Evolutionary conservation across 2,329 filamentous ascomycete species (phyloP).

Genomic region (Thelonectria discophora): DNA sequence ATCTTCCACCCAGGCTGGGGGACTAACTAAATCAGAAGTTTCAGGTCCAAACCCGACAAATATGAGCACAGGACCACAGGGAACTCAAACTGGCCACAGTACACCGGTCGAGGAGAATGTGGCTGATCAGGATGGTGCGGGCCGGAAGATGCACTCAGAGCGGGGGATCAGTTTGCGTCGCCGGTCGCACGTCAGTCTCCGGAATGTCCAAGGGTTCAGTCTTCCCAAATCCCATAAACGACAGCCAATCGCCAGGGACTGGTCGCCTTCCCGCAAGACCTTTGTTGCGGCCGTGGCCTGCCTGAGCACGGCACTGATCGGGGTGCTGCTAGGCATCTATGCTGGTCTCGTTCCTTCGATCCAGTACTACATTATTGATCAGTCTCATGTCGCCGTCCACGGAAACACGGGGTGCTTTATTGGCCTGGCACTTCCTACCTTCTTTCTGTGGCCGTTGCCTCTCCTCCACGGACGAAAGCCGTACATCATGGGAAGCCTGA

Average conservation of each 20-base stretch:
- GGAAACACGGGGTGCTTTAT: slow-evolving; percentile 79
- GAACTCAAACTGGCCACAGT: slow-evolving; percentile 20
- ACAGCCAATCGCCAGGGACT: slow-evolving; percentile 76
- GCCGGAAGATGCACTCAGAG: slow-evolving; percentile 39
- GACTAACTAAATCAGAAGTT: slow-evolving; percentile 17
- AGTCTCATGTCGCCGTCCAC: slow-evolving; percentile 71
- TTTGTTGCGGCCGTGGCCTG: slow-evolving; percentile 75
- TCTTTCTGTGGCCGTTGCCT: slow-evolving; percentile 78
- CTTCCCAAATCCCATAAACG: slow-evolving; percentile 64
- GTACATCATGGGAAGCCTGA: slow-evolving; percentile 75
- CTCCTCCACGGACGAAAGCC: slow-evolving; percentile 80
- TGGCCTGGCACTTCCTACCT: slow-evolving; percentile 74
- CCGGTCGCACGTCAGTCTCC: slow-evolving; percentile 64
- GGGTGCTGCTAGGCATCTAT: slow-evolving; percentile 77
- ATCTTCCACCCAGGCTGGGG: neutral
- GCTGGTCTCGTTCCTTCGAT: slow-evolving; percentile 81
- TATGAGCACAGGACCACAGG: slow-evolving; percentile 10
- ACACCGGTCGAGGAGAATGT: slow-evolving; percentile 36
- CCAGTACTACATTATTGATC: slow-evolving; percentile 78
- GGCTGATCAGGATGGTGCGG: slow-evolving; percentile 38
- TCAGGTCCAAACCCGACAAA: slow-evolving; percentile 30
- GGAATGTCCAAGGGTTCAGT: slow-evolving; percentile 60
- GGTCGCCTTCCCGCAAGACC: slow-evolving; percentile 72
- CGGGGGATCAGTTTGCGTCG: slow-evolving; percentile 57
- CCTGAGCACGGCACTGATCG: slow-evolving; percentile 75